Evolutionary conservation across 2,329 filamentous ascomycete genomes (phyloP), one percentile per base, ranked within the genome.

Genomic region (Alternaria angustiovoidea): DNA sequence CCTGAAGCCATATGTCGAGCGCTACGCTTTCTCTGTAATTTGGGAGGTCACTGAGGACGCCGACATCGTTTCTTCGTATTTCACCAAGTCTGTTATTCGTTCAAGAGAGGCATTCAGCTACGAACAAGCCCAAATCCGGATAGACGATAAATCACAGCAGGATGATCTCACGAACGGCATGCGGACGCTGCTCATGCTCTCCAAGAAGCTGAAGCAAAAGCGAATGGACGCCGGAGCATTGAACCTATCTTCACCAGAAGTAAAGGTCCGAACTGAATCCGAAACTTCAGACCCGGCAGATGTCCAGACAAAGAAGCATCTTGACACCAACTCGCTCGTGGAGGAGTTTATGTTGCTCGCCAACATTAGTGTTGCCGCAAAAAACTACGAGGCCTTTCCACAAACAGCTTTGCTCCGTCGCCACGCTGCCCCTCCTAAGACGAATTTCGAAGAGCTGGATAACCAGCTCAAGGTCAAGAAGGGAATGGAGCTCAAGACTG

Each of bases 321-420:
- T 99, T 38, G 94, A 95, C 74, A 99, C 95, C 54, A 99, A 98
- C 82, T 97, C 94, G 22, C 87, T 99, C 5, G 96, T 99, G 28
- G 95, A 99, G 77, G 95, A 99, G 77, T 98, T 99, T 85, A 99
- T 99, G 95, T 85, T 99, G 75, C 91, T 98, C 77, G 96, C 95
- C 84, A 99, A 99, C 81, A 93, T 93, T 74, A 94, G 91, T 69
- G 96, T 99, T 30, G 95, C 94, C 7, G 87, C 89, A 67, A 94
- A 93, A 78, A 96, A 96, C 75, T 93, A 96, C 81, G 87, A 91
- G 49, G 89, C 93, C 3, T 98, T 97, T 80, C 94, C 95, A 0
- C 94, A 99, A 79, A 98, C 94, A 0, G 95, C 95, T 49, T 89
- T 99, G 70, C 88, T 99, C 16, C 92, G 94, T 64, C 91, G 95